Percentiles rank a stretch among this genome's conserved stretches.
These are phyloP conservation scores for Cadophora gregata DNA, from an alignment of 2,329 filamentous ascomycete species.

Conservation along the genomic window DNA sequence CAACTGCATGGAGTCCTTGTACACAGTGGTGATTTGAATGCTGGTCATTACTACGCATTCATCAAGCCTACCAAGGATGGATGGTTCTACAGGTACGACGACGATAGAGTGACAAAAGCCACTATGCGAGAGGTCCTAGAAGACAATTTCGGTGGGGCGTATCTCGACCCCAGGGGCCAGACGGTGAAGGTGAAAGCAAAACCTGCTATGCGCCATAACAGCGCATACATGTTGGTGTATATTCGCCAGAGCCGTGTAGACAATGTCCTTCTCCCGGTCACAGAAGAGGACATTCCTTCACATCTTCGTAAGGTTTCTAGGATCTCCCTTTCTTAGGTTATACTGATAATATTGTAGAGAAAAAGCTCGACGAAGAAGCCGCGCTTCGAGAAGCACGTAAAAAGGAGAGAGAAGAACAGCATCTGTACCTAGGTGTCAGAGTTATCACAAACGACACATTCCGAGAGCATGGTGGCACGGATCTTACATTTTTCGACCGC, in stretches of 20 bases:
- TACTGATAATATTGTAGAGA: slow-evolving; percentile 55
- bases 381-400: slow-evolving; percentile 75
- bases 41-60: slow-evolving; percentile 98
- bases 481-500: slow-evolving; percentile 74
- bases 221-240: slow-evolving; percentile 99
- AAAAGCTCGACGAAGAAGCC: slow-evolving; percentile 81
- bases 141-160: slow-evolving; percentile 96
- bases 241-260: slow-evolving; percentile 88
- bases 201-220: slow-evolving; percentile 71
- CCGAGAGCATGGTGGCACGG: slow-evolving; percentile 80
- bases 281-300: slow-evolving; percentile 77
- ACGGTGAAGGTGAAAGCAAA: slow-evolving; percentile 54
- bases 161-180: slow-evolving; percentile 54
- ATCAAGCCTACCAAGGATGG: slow-evolving; percentile 92
- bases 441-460: slow-evolving; percentile 86
- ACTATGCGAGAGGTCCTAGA: slow-evolving; percentile 91
- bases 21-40: slow-evolving; percentile 95
- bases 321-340: slow-evolving; percentile 20
- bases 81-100: slow-evolving; percentile 96
- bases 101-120: slow-evolving; percentile 94
- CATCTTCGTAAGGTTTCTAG: slow-evolving; percentile 70
- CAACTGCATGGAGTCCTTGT: slow-evolving; percentile 94
- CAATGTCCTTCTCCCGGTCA: slow-evolving; percentile 77
- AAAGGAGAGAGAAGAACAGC: slow-evolving; percentile 92
- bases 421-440: slow-evolving; percentile 86